phyloP scores from a whole-genome alignment of 164 flowering plant species.

The Saururus chinensis region DNA sequence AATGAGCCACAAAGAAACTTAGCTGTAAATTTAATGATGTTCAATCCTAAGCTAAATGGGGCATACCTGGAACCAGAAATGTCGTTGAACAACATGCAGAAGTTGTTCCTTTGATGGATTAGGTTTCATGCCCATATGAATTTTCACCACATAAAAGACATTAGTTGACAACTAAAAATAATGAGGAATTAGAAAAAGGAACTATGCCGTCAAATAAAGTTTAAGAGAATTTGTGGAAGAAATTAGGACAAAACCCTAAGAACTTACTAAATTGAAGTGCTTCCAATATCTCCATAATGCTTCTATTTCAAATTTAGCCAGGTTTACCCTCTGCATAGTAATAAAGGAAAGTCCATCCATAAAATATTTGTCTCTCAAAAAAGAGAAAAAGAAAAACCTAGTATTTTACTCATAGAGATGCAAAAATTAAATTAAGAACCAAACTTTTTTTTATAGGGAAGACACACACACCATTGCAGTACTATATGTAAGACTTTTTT shows the following conservation, averaged over 20 bases:
- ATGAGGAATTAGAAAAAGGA: background rate
- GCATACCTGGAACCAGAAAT: conserved; percentile 60
- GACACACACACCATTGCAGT: too few species aligned
- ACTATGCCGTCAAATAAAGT: background rate
- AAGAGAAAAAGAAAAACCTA: too few species aligned
- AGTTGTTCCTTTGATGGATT: conserved; percentile 56
- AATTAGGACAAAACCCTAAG: background rate
- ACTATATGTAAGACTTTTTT: too few species aligned
- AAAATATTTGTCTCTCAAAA: too few species aligned
- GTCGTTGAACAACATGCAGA: conserved; percentile 53
- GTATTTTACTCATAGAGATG: too few species aligned
- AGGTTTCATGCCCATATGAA: conserved; percentile 29
- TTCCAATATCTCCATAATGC: conserved; percentile 73
- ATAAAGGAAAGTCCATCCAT: too few species aligned
- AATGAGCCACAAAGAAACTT: too few species aligned
- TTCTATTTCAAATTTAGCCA: conserved; percentile 56
- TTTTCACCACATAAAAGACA: background rate
- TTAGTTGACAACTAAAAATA: background rate
- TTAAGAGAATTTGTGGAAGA: background rate
- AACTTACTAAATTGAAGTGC: conserved; percentile 62
- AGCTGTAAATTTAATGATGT: too few species aligned
- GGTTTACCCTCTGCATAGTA: conserved; percentile 47
- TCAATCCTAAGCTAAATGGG: background rate
- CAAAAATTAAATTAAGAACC: too few species aligned
- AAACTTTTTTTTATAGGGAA: too few species aligned